Evolutionary conservation across 2,329 filamentous ascomycete species (phyloP).

Genomic region (Aspergillus candidus): DNA sequence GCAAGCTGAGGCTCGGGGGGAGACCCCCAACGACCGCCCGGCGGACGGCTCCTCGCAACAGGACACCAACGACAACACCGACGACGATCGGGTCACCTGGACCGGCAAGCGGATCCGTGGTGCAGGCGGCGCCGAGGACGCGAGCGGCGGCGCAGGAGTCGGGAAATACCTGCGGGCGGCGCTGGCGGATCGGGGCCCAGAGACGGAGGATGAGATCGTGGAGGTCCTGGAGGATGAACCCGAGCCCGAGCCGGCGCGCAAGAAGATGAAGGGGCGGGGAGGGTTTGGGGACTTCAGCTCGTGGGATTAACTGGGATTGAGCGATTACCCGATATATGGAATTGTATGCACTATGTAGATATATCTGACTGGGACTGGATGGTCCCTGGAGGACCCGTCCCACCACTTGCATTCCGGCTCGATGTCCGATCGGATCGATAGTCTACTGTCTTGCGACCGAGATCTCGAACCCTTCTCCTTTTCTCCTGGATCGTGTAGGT

Average conservation of each 20-base stretch:
- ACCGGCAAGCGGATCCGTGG: slow-evolving; percentile 82
- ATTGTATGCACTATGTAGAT: too few relatives aligned
- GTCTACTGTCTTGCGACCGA: too few relatives aligned
- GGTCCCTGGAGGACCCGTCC: too few relatives aligned
- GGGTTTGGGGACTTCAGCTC: slow-evolving; percentile 94
- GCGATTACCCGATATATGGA: too few relatives aligned
- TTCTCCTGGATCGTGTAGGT: too few relatives aligned
- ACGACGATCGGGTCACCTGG: slow-evolving; percentile 90
- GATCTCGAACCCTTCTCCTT: too few relatives aligned
- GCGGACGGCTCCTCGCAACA: too few relatives aligned
- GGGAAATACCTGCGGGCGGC: slow-evolving; percentile 78
- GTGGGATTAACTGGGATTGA: slow-evolving; percentile 51
- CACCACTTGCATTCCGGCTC: too few relatives aligned
- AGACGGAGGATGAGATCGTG: slow-evolving; percentile 53
- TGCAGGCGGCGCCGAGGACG: slow-evolving; percentile 55
- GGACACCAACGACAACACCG: slow-evolving; percentile 39
- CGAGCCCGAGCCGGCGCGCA: slow-evolving; percentile 63
- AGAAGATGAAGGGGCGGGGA: slow-evolving; percentile 64
- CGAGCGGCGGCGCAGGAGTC: slow-evolving; percentile 40
- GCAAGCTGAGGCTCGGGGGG: slow-evolving; percentile 42
- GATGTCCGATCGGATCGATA: too few relatives aligned
- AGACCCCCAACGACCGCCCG: too few relatives aligned
- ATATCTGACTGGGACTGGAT: too few relatives aligned
- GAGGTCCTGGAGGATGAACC: slow-evolving; percentile 58
- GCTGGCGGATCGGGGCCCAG: slow-evolving; percentile 31